A percentile compares a stretch with the other conserved stretches of the same genome.
Conservation (phyloP, 139 green algal genomes). For the Tetradesmus obliquus region DNA sequence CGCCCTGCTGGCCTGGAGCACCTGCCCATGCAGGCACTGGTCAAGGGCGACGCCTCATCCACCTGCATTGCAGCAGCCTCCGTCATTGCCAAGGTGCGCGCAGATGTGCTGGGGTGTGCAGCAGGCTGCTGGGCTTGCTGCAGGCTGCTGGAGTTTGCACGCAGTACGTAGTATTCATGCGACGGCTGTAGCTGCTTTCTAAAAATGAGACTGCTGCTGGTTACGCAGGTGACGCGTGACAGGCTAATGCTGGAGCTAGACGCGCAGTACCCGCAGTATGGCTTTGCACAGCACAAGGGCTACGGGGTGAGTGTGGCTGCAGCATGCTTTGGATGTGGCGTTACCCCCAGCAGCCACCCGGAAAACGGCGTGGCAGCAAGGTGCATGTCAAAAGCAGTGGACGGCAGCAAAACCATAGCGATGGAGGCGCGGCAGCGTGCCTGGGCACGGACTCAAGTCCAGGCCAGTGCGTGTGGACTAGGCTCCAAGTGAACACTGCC, state of each 20-base stretch:
- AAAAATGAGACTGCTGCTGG: neutral
- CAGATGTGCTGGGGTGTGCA: neutral
- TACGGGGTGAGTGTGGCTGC: neutral
- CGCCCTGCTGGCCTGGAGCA: conserved; percentile 49
- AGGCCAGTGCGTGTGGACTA: neutral
- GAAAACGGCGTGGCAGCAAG: neutral
- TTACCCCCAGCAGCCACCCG: neutral
- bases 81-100: conserved; percentile 90
- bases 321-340: neutral
- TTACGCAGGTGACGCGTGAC: conserved; percentile 83
- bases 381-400: neutral
- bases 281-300: conserved; percentile 77
- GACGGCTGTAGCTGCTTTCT: conserved; percentile 19
- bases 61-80: conserved; percentile 90
- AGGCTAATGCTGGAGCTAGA: conserved; percentile 88
- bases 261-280: conserved; percentile 77
- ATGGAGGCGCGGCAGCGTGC: too few relatives aligned
- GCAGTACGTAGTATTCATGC: neutral
- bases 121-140: too few relatives aligned
- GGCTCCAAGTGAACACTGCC: too few relatives aligned
- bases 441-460: too few relatives aligned
- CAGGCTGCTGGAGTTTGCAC: neutral
- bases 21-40: conserved; percentile 62
- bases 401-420: neutral
- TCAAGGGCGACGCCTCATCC: conserved; percentile 85